Evolutionary conservation across 2,329 filamentous ascomycete species (phyloP), one percentile per base, ranked within the genome.

Genomic region (Alternaria conjuncta): DNA sequence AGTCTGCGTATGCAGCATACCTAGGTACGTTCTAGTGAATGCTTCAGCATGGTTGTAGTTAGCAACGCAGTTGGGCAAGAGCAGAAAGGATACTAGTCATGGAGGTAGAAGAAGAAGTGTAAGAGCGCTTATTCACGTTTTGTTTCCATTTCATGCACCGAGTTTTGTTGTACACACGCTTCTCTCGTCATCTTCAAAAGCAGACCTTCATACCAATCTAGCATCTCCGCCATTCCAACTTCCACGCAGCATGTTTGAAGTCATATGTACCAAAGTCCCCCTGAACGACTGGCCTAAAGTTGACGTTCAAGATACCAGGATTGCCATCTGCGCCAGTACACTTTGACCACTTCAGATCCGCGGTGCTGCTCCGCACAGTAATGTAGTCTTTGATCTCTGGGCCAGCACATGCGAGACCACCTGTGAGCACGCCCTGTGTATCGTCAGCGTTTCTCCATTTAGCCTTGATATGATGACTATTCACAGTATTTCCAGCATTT

Each of bases 231-330:
- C 75, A 78, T 26, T 67, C 60, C 21, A 77, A 36, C 21, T 69
- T 69, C 74, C 73, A 77, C 10, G 41, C 68, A 23, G 72, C 73
- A 30, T 63, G 68, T 65, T 74, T 77, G 56, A 78, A 68, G 47
- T 75, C 71, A 59, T 74, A 78, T 12, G 46, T 59, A 1, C 75
- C 75, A 44, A 59, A 64, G 11, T 73, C 68, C 6, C 75, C 75
- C 41, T 72, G 67, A 4, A 78, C 62, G 1, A 75, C 73, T 3
- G 74, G 74, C 46, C 75, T 63, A 47, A 71, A 68, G 56, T 78
- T 78, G 50, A 78, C 69, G 55, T 78, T 78, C 59, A 78, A 60
- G 44, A 78, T 75, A 6, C 75, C 75, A 2, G 72, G 69, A 43
- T 70, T 72, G 1, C 74, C 72, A 58, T 71, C 71, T 15, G 59